Evolutionary conservation across 208 protist genomes (phyloP).

Genomic region (Trypanosoma scelopori): DNA sequence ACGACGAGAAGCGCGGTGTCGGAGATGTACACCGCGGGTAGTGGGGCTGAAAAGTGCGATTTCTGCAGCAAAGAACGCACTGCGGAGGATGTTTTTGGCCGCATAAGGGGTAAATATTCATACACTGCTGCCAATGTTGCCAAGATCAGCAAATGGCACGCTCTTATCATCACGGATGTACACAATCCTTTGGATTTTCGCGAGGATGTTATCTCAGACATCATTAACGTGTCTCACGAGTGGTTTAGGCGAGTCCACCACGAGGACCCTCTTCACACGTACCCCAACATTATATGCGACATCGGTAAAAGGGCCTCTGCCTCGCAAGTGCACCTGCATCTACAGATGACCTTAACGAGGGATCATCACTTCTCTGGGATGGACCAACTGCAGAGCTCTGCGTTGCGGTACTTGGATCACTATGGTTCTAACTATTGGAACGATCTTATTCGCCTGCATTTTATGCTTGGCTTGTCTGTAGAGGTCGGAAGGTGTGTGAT

Average conservation of each 20-base stretch:
- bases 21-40: slow-evolving; percentile 13
- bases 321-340: slow-evolving; percentile 42
- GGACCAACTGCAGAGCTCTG: slow-evolving; percentile 21
- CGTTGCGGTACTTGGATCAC: neutral
- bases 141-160: slow-evolving; percentile 37
- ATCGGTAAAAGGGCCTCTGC: slow-evolving; percentile 30
- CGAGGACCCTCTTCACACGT: slow-evolving; percentile 19
- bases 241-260: slow-evolving; percentile 30
- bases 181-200: slow-evolving; percentile 30
- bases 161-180: slow-evolving; percentile 29
- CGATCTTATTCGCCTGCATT: slow-evolving; percentile 26
- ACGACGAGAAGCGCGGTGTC: neutral
- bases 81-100: slow-evolving; percentile 39
- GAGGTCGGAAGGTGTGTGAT: slow-evolving; percentile 15
- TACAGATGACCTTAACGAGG: slow-evolving; percentile 30
- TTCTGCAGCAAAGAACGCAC: slow-evolving; percentile 42
- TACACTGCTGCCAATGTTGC: slow-evolving; percentile 45
- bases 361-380: slow-evolving; percentile 19
- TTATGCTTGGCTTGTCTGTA: slow-evolving; percentile 32
- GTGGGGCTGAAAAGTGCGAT: slow-evolving; percentile 29
- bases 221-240: slow-evolving; percentile 24
- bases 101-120: slow-evolving; percentile 27
- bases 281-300: slow-evolving; percentile 42
- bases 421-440: slow-evolving; percentile 25
- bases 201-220: slow-evolving; percentile 24